Conservation (phyloP, 768 basidiomycete species). For the Tulasnella sp. region DNA sequence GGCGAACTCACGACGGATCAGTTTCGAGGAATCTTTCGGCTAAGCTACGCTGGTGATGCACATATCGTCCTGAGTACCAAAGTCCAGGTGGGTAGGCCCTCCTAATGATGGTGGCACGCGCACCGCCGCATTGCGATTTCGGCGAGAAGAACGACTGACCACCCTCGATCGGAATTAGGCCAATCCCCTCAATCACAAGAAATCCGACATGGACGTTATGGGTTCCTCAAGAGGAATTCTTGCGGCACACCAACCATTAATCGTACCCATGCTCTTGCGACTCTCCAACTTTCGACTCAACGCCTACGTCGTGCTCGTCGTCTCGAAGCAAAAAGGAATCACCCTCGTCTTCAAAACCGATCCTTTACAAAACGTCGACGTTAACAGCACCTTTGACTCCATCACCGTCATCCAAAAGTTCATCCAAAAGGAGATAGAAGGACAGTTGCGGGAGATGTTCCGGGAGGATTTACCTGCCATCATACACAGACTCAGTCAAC, state of each 20-base stretch:
- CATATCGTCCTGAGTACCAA: slow-evolving; percentile 79
- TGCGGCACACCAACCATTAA: slow-evolving; percentile 87
- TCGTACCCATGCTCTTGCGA: slow-evolving; percentile 96
- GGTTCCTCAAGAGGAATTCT: slow-evolving; percentile 78
- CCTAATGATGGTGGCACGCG: background rate
- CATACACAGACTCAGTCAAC: slow-evolving; percentile 90
- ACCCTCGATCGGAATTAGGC: slow-evolving; percentile 44
- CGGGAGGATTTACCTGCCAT: slow-evolving; percentile 93
- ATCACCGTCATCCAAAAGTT: slow-evolving; percentile 97
- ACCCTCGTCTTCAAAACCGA: slow-evolving; percentile 99
- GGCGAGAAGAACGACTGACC: background rate
- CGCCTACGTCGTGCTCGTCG: slow-evolving; percentile 95
- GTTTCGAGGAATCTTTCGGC: slow-evolving; percentile 91
- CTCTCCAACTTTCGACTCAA: slow-evolving; percentile 90
- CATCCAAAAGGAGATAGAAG: slow-evolving; percentile 95
- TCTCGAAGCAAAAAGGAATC: slow-evolving; percentile 95
- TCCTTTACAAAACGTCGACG: slow-evolving; percentile 94
- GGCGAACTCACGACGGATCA: slow-evolving; percentile 93
- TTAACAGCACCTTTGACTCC: slow-evolving; percentile 95
- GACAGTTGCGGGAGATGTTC: slow-evolving; percentile 95
- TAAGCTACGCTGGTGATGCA: slow-evolving; percentile 93
- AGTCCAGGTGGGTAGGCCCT: slow-evolving; percentile 60
- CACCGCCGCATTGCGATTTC: background rate
- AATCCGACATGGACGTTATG: slow-evolving; percentile 73
- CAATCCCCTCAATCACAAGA: slow-evolving; percentile 89